Evolutionary conservation across 139 green algal species (phyloP), one percentile per base, ranked within the genome.

Genomic region (Haematococcus sp.): DNA sequence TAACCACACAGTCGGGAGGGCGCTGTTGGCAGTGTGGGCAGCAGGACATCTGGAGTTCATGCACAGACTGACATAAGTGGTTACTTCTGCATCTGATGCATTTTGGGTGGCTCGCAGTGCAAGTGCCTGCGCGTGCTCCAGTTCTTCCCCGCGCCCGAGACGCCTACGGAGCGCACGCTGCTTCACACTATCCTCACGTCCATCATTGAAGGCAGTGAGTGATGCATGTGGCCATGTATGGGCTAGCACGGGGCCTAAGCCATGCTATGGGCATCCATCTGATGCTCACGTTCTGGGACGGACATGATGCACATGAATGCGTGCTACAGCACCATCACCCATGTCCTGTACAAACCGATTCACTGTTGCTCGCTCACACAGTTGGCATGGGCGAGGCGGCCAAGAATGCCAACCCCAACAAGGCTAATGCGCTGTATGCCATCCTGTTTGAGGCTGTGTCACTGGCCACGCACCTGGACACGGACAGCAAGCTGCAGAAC

Each of bases 401-500:
- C 22, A 93, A 92, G 71, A 73, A 40, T 63, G 56, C 71, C 71
- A 96, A 93, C 78, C 74, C 93, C 55, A 98, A 99, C 90, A 98
- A 99, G 84, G 95, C 92, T 83, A 99, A 99, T 74, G 95, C 95
- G 33, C 77, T 94, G 73, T 90, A 99, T 79, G 93, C 89, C 51
- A 93, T 99, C 71, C 90, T 98, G 55, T 97, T 99, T 81, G 95
- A 99, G 88, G 94, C 93, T 31, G 86, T 98, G n/a, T 78, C 87
- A 1, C 90, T 99, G 35, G 87, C 84, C 23, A 76, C 97, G 59
- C 81, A 84, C 35, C 61, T 95, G 65, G 92, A 93, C 15, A 70
- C 69, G 4, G 86, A 95, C 55, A 56, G 32, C 22, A 83, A 96
- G 65, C 77, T 93, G 52, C 64, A 92, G 35, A 34, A 23, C 58